A percentile compares a stretch with the other conserved stretches of the same genome.
phyloP scores from a whole-genome alignment of 139 green algal genomes.

The Micractinium conductrix region DNA sequence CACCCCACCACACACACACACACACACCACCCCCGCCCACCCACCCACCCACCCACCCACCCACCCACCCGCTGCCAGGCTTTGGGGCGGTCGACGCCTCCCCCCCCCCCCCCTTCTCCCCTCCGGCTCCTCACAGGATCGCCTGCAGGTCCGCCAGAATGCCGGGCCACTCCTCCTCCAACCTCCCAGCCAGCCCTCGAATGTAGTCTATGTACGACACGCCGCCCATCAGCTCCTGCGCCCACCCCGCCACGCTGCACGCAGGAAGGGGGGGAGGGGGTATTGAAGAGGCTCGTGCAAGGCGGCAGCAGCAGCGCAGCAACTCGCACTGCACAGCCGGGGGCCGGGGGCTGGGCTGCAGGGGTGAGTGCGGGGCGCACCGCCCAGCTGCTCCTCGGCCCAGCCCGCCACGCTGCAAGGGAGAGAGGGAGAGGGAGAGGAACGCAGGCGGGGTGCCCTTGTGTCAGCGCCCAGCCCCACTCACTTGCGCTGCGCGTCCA shows the following conservation, averaged over 20 bases:
- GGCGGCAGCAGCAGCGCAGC: too few species aligned
- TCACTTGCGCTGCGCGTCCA: not conserved
- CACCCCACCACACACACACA: not conserved
- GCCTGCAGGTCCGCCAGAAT: constrained; percentile 73
- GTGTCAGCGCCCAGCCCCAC: not conserved
- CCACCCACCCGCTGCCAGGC: not conserved
- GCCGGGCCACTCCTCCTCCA: constrained; percentile 89
- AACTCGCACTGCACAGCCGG: too few species aligned
- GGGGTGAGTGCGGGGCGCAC: constrained; percentile 86
- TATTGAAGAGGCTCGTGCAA: too few species aligned
- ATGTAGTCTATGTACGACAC: constrained; percentile 92
- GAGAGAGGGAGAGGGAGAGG: constrained; percentile 65
- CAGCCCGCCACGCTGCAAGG: constrained; percentile 66
- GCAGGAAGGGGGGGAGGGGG: constrained; percentile 78
- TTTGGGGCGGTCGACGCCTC: too few species aligned
- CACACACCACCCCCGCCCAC: not conserved
- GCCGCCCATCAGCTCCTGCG: constrained; percentile 89
- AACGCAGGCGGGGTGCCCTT: too few species aligned
- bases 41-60: too few species aligned
- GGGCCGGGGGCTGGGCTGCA: too few species aligned
- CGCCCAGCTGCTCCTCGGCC: constrained; percentile 79
- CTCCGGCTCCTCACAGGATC: constrained; percentile 16
- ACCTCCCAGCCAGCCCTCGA: constrained; percentile 72
- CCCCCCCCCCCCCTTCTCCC: not conserved
- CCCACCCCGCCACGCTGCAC: constrained; percentile 78